Evolutionary conservation across 352 stramenopile species (phyloP), one percentile per base, ranked within the genome.

Genomic region (Discostella stelligera): DNA sequence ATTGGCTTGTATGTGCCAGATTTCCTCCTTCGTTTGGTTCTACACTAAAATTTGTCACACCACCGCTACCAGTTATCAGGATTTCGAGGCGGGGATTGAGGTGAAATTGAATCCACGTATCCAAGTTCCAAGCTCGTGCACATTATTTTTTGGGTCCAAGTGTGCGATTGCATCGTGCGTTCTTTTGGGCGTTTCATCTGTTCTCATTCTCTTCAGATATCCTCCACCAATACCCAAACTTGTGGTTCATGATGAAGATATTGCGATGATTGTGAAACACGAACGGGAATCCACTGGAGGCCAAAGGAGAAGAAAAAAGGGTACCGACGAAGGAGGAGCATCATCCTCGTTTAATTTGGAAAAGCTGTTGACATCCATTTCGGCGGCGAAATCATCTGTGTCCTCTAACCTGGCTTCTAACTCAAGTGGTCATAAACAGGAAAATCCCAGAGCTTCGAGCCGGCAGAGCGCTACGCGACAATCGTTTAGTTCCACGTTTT

Each of bases 81-180:
- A 77, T 16, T 82, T 77, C 55, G 23, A 73, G 23, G 21, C 59
- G 5, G 60, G 54, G n/a, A 54, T 27, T 30, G 58, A 71, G 59
- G 52, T 59, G 53, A 23, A 75, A 55, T 41, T 58, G 30, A 46
- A 52, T n/a, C 30, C 27, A 10, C 11, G 9, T 25, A 14, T 25
- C 44, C 18, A 61, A 46, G 13, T 46, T 20, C 53, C 66, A 37
- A 82, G 60, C 21, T 73, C 66, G 18, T 82, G 74, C 48, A 41
- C 60, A 9, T 52, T 77, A 30, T 82, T 74, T n/a, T 82, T 73
- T 60, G 74, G 66, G n/a, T 82, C 74, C 20, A 82, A 63, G 68
- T 82, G 74, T 55, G 20, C 66, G 6, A 82, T 82, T 39, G 37
- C 74, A 53, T 76, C 74, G n/a, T 50, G 25, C 13, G 54, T 58